These are phyloP conservation scores for Neonectria sp. DNA, from an alignment of 2,329 filamentous ascomycete genomes.

Conservation along the genomic window DNA sequence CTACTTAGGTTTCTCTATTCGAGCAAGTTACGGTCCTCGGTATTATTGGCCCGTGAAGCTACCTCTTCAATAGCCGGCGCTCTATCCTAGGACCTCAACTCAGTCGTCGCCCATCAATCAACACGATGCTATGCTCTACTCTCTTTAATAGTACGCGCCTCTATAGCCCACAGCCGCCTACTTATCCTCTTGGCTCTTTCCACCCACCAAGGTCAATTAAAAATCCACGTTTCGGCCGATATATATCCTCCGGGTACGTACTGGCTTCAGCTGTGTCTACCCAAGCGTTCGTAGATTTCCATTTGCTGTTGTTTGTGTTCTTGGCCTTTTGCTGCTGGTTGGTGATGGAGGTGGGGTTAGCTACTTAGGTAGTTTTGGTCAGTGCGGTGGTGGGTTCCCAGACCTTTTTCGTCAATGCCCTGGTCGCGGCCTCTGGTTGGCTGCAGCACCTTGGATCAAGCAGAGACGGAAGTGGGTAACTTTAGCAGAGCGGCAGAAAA, in stretches of 20 bases:
- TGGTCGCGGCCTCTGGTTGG: background rate
- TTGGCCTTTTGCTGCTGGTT: background rate
- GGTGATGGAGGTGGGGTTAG: background rate
- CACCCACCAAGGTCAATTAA: background rate
- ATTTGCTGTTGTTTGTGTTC: background rate
- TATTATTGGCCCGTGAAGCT: background rate
- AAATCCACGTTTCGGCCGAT: background rate
- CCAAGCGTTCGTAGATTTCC: conserved; percentile 1
- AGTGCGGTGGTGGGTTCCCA: background rate
- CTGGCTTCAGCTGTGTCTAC: background rate
- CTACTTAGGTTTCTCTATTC: background rate
- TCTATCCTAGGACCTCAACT: background rate
- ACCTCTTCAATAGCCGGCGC: too few relatives aligned
- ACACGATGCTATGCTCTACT: background rate
- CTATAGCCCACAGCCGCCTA: background rate
- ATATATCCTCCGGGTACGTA: background rate
- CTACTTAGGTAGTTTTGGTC: background rate
- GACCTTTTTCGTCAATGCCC: background rate
- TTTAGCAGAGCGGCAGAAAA: conserved; percentile 37
- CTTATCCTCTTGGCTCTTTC: background rate
- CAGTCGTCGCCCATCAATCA: background rate
- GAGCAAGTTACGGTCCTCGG: background rate
- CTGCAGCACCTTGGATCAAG: background rate
- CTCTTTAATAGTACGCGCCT: background rate
- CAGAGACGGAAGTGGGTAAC: conserved; percentile 21